Evolutionary conservation across 441 rosid genomes (phyloP).

Genomic region (Bruguiera hainesii): DNA sequence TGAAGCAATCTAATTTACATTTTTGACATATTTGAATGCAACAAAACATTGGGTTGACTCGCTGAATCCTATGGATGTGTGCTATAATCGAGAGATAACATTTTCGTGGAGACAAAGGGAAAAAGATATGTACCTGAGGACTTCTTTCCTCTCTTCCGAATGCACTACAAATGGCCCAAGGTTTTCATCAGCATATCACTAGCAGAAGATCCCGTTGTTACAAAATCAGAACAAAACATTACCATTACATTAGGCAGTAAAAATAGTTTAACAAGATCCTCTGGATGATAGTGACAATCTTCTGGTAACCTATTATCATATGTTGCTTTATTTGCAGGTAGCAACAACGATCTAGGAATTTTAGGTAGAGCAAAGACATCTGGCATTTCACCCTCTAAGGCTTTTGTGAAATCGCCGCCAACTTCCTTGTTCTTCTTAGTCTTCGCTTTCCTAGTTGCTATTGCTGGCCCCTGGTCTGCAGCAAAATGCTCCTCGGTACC

Average conservation of each 20-base stretch:
- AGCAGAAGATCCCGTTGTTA: background rate
- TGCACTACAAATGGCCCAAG: constrained; percentile 55
- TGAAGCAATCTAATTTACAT: no score
- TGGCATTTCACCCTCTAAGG: constrained; percentile 56
- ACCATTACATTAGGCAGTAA: constrained; percentile 82
- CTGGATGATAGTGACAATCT: constrained; percentile 97
- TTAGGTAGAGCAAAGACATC: constrained; percentile 80
- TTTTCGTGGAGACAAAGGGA: constrained; percentile 7
- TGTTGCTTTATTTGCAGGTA: constrained; percentile 62
- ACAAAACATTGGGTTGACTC: background rate
- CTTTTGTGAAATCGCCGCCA: constrained; percentile 68
- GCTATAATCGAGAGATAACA: background rate
- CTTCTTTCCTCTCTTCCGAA: constrained; percentile 62
- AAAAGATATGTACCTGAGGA: constrained; percentile 45
- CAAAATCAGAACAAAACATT: constrained; percentile 18
- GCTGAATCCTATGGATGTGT: background rate
- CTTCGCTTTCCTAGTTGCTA: constrained; percentile 48
- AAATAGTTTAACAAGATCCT: constrained; percentile 79
- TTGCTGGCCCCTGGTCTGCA: constrained; percentile 41
- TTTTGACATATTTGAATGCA: no score
- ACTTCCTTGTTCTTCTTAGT: constrained; percentile 59
- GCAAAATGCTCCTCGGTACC: constrained; percentile 38
- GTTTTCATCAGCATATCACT: constrained; percentile 11
- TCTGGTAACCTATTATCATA: constrained; percentile 73
- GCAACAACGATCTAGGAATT: constrained; percentile 62